Base-by-base conservation (phyloP, 2,329 filamentous ascomycete genomes). In the Calonectria honghensis region DNA sequence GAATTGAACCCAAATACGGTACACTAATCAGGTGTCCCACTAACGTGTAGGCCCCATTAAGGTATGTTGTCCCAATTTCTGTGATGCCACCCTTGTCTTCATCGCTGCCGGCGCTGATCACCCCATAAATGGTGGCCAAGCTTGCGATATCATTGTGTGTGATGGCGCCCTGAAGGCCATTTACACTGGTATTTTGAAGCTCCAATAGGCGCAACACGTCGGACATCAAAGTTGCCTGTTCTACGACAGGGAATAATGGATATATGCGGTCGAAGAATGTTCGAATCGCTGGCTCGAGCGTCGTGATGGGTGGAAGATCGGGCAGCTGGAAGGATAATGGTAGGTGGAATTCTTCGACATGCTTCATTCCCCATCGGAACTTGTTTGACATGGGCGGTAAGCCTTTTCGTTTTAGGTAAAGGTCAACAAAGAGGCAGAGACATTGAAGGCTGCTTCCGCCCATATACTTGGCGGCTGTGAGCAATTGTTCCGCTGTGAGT, bases 351-450 rank as follows among this genome's bases (percentile, higher is more conserved):
- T 79, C 78, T 51, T 79, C 78, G 5, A 78, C 72, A 18, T 78
- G 79, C 24, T 73, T 73, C 78, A 79, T 79, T 0, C 78, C 78
- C 78, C 78, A 79, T 45, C 77, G 74, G 2, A 79, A 79, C 24
- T 76, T 70, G 13, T 67, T 57, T 1, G 77, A 78, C 39, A 79
- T 79, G 1, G 77, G 68, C 20, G 78, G 67, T 5, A 77, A 67
- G 0, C 77, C 78, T 41, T 78, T 76, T 31, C 72, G 59, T 29
- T 76, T 75, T 2, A 79, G 63, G 51, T 77, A 79, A 1, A 79
- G 45, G 4, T 79, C 78, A 20, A 79, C 70, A 14, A 79, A 79
- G 0, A 73, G 59, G 3, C 74, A 77, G 1, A 79, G 73, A 5
- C 78, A 79, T 54, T 79, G 78, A 7, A 79, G 41, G 10, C 78